These are phyloP conservation scores for Termitomyces sp. DNA, from an alignment of 768 basidiomycete genomes.

Conservation along the genomic window DNA sequence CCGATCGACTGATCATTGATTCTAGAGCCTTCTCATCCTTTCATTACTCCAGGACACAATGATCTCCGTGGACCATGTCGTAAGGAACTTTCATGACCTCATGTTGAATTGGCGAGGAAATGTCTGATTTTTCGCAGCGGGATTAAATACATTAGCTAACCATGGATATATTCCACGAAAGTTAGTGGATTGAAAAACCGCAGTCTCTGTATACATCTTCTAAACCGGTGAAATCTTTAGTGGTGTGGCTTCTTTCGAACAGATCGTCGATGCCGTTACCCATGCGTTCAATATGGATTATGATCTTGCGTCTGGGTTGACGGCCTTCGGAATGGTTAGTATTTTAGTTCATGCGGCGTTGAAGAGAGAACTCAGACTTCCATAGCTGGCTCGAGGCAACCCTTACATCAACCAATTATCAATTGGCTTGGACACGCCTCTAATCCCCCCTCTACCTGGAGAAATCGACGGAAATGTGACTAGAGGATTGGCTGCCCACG, in stretches of 20 bases:
- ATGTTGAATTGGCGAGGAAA: not conserved
- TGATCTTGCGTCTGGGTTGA: constrained; percentile 9
- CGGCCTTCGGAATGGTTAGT: constrained; percentile 11
- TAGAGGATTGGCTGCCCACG: constrained; percentile 10
- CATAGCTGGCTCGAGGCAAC: constrained; percentile 9
- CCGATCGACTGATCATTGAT: not conserved
- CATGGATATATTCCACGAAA: constrained; percentile 14
- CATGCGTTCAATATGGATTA: constrained; percentile 13
- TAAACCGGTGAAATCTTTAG: not conserved
- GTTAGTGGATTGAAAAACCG: not conserved
- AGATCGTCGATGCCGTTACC: constrained; percentile 8
- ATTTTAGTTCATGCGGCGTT: not conserved
- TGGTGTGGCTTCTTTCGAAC: constrained; percentile 11
- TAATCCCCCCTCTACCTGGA: constrained; percentile 10
- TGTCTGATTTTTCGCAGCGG: constrained; percentile 2
- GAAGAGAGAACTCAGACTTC: not conserved
- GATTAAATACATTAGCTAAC: constrained; percentile 13
- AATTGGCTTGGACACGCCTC: constrained; percentile 5
- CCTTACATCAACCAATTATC: constrained; percentile 7
- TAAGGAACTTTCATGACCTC: not conserved
- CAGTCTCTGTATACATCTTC: not conserved
- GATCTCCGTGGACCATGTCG: constrained; percentile 13
- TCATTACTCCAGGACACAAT: not conserved
- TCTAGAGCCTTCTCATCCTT: constrained; percentile 8
- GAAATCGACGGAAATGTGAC: constrained; percentile 9